These are phyloP conservation scores for Cyberlindnera sargentensis DNA, from an alignment of 805 yeast genomes.

Conservation along the genomic window DNA sequence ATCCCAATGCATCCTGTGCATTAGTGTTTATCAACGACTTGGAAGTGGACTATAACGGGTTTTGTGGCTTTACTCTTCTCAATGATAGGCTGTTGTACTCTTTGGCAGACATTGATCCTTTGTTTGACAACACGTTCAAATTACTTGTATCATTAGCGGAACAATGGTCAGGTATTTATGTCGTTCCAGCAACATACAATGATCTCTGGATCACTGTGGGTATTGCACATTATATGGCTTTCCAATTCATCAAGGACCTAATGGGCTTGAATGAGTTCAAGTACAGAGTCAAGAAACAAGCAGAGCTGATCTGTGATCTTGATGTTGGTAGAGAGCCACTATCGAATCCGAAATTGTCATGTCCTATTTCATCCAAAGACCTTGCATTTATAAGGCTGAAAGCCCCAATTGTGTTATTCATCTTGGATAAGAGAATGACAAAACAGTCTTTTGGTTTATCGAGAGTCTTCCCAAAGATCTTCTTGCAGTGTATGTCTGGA, in stretches of 20 bases:
- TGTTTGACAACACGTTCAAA: slow-evolving; percentile 59
- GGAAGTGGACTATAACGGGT: slow-evolving; percentile 45
- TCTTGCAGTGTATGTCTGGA: slow-evolving; percentile 92
- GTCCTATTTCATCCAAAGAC: slow-evolving; percentile 58
- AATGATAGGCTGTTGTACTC: slow-evolving; percentile 63
- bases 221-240: slow-evolving; percentile 75
- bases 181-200: slow-evolving; percentile 69
- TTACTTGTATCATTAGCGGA: slow-evolving; percentile 67
- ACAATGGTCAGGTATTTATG: slow-evolving; percentile 93
- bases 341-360: slow-evolving; percentile 59
- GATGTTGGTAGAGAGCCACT: slow-evolving; percentile 80
- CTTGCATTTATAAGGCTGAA: slow-evolving; percentile 67
- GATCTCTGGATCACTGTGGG: slow-evolving; percentile 92
- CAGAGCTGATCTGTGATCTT: slow-evolving; percentile 60
- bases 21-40: slow-evolving; percentile 64
- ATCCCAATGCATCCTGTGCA: slow-evolving; percentile 79
- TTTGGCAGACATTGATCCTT: slow-evolving; percentile 69
- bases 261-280: slow-evolving; percentile 84
- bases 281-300: slow-evolving; percentile 55
- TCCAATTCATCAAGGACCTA: slow-evolving; percentile 56
- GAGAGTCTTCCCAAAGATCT: slow-evolving; percentile 84
- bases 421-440: slow-evolving; percentile 87
- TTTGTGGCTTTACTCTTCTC: slow-evolving; percentile 66
- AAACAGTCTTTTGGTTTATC: slow-evolving; percentile 89
- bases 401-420: slow-evolving; percentile 78